Conservation (phyloP, 2,329 filamentous ascomycete genomes). For the Sporothrix euskadiensis region DNA sequence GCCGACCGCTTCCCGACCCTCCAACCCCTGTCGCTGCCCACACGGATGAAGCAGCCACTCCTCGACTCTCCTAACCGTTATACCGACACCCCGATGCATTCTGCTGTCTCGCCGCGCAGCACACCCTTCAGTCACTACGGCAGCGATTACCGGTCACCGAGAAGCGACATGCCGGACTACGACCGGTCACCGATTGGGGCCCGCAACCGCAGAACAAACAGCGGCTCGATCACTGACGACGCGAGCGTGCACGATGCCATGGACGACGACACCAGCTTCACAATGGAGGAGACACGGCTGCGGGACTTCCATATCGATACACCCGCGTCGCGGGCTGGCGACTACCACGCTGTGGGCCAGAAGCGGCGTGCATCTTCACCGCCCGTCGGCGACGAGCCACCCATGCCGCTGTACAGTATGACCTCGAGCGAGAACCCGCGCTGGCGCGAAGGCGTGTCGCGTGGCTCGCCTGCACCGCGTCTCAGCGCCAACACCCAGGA, state of each 20-base stretch:
- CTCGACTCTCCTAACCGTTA: slow-evolving; percentile 49
- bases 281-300: slow-evolving; percentile 50
- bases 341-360: slow-evolving; percentile 48
- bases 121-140: slow-evolving; percentile 44
- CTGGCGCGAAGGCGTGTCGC: slow-evolving; percentile 50
- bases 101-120: slow-evolving; percentile 51
- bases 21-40: slow-evolving; percentile 51
- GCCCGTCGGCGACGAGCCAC: slow-evolving; percentile 50
- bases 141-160: slow-evolving; percentile 47
- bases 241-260: slow-evolving; percentile 50
- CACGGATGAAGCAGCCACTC: slow-evolving; percentile 46
- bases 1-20: slow-evolving; percentile 43
- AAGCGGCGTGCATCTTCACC: slow-evolving; percentile 61
- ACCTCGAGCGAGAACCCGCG: slow-evolving; percentile 49
- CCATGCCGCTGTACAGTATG: slow-evolving; percentile 38
- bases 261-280: slow-evolving; percentile 50
- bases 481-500: slow-evolving; percentile 50
- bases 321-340: slow-evolving; percentile 35
- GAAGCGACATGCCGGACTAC: slow-evolving; percentile 47
- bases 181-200: slow-evolving; percentile 48
- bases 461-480: slow-evolving; percentile 56
- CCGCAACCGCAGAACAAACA: slow-evolving; percentile 52
- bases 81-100: slow-evolving; percentile 50
- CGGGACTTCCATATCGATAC: slow-evolving; percentile 51
- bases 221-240: slow-evolving; percentile 48